These are phyloP conservation scores for Arthrobotrys conoides DNA, from an alignment of 2,329 filamentous ascomycete genomes.

Conservation along the genomic window DNA sequence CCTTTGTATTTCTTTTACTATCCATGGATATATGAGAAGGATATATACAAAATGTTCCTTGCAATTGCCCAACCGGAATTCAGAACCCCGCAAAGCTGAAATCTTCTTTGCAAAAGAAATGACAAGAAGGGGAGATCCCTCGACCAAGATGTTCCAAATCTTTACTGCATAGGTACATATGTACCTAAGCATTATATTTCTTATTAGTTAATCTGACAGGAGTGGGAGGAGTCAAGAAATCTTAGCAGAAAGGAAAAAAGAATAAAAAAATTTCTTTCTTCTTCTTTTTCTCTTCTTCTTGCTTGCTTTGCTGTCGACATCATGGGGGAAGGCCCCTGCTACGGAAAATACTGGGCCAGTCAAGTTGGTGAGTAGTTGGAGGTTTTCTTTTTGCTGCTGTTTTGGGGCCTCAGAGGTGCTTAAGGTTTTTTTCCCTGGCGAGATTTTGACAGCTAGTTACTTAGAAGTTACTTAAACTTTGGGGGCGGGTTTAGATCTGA, in stretches of 20 bases:
- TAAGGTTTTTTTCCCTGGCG: constrained; percentile 19
- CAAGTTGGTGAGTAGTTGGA: constrained; percentile 32
- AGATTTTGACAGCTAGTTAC: background rate
- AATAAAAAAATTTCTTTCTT: background rate
- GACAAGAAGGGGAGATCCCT: constrained; percentile 17
- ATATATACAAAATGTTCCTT: constrained; percentile 45
- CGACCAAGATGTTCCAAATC: constrained; percentile 14
- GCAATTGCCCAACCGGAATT: constrained; percentile 30
- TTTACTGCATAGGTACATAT: constrained; percentile 13
- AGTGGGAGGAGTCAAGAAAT: constrained; percentile 41
- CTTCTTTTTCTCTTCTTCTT: constrained; percentile 8
- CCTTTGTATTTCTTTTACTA: constrained; percentile 18
- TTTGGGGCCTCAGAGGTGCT: constrained; percentile 13
- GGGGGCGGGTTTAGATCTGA: constrained; percentile 16
- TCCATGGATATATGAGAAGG: constrained; percentile 26
- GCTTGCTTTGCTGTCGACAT: constrained; percentile 37
- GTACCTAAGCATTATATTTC: constrained; percentile 3
- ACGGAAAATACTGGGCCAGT: constrained; percentile 20
- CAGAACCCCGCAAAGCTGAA: constrained; percentile 13
- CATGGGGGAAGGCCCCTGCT: constrained; percentile 39
- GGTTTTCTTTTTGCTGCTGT: constrained; percentile 7
- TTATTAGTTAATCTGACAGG: constrained; percentile 28
- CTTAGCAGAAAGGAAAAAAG: constrained; percentile 14
- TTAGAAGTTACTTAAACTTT: background rate
- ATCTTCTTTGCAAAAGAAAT: constrained; percentile 19